Conservation (phyloP, 192 early-diverging fungal species). For the Coemansia sp. region DNA sequence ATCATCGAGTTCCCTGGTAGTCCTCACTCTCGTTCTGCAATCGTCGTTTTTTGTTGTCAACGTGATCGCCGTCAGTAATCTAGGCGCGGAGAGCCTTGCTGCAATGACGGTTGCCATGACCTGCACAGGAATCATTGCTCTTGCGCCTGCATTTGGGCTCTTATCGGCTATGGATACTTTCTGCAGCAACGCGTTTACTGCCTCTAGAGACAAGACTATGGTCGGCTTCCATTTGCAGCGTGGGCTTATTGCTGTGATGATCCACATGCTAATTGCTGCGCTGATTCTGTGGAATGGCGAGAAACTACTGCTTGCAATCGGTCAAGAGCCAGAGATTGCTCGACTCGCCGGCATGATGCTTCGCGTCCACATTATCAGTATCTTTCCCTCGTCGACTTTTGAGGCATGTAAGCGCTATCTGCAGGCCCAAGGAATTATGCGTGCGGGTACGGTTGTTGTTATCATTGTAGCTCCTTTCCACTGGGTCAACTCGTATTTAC, state of each 20-base stretch:
- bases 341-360: slow-evolving; percentile 57
- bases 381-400: slow-evolving; percentile 69
- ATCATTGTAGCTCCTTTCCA: slow-evolving; percentile 67
- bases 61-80: slow-evolving; percentile 59
- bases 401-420: slow-evolving; percentile 79
- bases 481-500: slow-evolving; percentile 63
- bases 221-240: too few species aligned
- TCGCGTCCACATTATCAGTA: slow-evolving; percentile 60
- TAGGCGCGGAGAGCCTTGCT: slow-evolving; percentile 56
- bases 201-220: too few species aligned
- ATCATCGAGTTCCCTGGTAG: slow-evolving; percentile 21
- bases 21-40: slow-evolving; percentile 57
- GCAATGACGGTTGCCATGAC: slow-evolving; percentile 61
- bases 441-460: slow-evolving; percentile 67
- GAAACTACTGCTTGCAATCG: slow-evolving; percentile 58
- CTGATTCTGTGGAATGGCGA: slow-evolving; percentile 69
- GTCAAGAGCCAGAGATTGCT: too few species aligned
- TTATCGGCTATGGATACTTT: slow-evolving; percentile 7
- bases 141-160: too few species aligned
- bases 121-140: too few species aligned
- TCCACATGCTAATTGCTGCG: slow-evolving; percentile 66
- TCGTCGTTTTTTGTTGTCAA: slow-evolving; percentile 61
- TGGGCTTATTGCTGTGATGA: too few species aligned
- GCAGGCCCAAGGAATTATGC: slow-evolving; percentile 84
- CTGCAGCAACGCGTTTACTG: slow-evolving; percentile 6